A percentile compares a stretch with the other conserved stretches of the same genome.
Conservation (phyloP, 1,284 basidiomycete genomes). For the Apiotrichum gamsii region DNA sequence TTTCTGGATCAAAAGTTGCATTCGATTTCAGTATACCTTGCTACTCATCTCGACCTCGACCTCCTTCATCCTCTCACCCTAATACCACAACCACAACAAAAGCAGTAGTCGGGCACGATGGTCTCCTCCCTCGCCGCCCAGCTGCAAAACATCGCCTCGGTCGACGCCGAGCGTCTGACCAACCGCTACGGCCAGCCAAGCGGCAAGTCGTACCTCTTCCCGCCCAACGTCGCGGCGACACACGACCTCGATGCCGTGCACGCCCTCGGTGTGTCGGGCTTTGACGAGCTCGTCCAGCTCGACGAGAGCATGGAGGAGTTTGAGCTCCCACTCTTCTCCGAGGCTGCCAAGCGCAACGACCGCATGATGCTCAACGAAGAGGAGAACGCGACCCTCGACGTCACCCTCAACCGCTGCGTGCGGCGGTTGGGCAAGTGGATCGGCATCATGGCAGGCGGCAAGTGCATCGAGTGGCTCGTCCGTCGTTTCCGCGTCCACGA, state of each 20-base stretch:
- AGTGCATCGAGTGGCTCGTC: slow-evolving; percentile 94
- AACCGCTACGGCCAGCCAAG: slow-evolving; percentile 52
- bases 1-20: neutral
- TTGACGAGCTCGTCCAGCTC: slow-evolving; percentile 61
- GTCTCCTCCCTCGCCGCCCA: slow-evolving; percentile 75
- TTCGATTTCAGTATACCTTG: too few species aligned
- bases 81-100: slow-evolving; percentile 3
- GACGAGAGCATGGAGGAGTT: slow-evolving; percentile 52
- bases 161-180: slow-evolving; percentile 69
- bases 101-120: slow-evolving; percentile 12
- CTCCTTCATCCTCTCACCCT: neutral
- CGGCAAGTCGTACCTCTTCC: slow-evolving; percentile 77
- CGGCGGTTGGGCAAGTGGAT: slow-evolving; percentile 70
- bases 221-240: slow-evolving; percentile 66
- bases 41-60: neutral
- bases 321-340: slow-evolving; percentile 75
- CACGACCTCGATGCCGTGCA: slow-evolving; percentile 84
- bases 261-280: slow-evolving; percentile 72
- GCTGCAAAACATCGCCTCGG: slow-evolving; percentile 70
- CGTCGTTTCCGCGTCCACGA: slow-evolving; percentile 87
- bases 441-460: slow-evolving; percentile 72
- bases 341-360: slow-evolving; percentile 68
- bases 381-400: slow-evolving; percentile 57
- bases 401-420: slow-evolving; percentile 54
- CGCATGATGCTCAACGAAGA: slow-evolving; percentile 69